phyloP scores from a whole-genome alignment of 2,329 filamentous ascomycete genomes.

The Teratosphaeria gauchensis region DNA sequence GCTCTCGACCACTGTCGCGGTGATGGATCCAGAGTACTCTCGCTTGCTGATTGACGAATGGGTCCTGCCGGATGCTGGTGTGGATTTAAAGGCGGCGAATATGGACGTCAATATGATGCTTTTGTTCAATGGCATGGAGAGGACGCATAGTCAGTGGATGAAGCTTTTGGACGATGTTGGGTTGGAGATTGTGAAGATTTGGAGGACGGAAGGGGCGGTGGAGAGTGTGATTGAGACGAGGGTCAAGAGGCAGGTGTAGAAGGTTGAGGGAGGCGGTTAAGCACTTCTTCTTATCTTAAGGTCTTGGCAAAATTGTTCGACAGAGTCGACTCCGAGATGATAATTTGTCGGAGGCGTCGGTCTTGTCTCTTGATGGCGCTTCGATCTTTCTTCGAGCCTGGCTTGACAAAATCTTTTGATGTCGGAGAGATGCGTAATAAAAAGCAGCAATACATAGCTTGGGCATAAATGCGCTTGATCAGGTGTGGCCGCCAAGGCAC shows the following conservation, averaged over 20 bases:
- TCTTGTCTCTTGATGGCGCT: too few relatives aligned
- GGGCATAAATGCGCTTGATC: too few relatives aligned
- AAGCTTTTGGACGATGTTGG: conserved; percentile 3
- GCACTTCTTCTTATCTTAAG: not conserved
- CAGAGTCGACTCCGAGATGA: too few relatives aligned
- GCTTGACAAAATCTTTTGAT: too few relatives aligned
- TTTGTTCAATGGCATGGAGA: conserved; percentile 2
- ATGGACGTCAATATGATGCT: conserved; percentile 10
- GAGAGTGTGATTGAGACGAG: conserved; percentile 15
- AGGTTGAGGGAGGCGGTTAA: not conserved
- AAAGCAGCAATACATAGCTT: too few relatives aligned
- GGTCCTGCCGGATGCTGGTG: conserved; percentile 7
- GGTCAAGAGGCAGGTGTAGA: not conserved
- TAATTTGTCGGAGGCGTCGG: too few relatives aligned
- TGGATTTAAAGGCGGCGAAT: conserved; percentile 5
- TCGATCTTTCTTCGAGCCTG: too few relatives aligned
- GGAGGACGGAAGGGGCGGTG: not conserved
- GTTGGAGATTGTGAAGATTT: conserved; percentile 6
- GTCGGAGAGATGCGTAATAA: too few relatives aligned
- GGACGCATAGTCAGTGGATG: conserved; percentile 6
- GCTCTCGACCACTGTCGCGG: conserved; percentile 6
- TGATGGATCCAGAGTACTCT: conserved; percentile 11
- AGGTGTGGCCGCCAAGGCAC: too few relatives aligned
- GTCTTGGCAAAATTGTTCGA: too few relatives aligned
- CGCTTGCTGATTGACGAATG: conserved; percentile 13